Conservation (phyloP, 768 basidiomycete species). For the Mycena floridula region DNA sequence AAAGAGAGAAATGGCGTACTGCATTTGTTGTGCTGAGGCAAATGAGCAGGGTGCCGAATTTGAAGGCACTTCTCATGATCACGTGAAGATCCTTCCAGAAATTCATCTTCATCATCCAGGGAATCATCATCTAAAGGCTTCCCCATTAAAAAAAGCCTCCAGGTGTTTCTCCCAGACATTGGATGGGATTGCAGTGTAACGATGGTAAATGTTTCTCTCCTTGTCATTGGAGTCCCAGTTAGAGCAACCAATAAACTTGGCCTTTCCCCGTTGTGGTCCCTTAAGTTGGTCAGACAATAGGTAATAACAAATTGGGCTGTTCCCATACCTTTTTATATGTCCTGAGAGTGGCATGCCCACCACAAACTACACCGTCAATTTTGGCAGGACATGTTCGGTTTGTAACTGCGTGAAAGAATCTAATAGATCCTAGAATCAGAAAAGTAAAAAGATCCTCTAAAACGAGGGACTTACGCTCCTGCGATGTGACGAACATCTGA, state of each 20-base stretch:
- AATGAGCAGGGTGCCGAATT: neutral
- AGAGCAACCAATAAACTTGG: neutral
- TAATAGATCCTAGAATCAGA: neutral
- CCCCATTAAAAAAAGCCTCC: neutral
- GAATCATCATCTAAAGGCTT: neutral
- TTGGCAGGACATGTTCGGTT: neutral
- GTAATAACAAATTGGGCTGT: too few species aligned
- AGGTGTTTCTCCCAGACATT: neutral
- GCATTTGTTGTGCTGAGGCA: neutral
- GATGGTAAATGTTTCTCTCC: neutral
- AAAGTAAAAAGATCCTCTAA: too few species aligned
- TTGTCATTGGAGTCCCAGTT: neutral
- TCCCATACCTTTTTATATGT: neutral
- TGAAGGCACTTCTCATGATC: neutral
- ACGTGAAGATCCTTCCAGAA: too few species aligned
- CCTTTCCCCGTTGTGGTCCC: conserved; percentile 3
- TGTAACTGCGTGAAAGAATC: neutral
- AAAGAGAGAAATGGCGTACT: neutral
- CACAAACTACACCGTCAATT: neutral
- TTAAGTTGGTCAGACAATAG: neutral
- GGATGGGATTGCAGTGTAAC: neutral
- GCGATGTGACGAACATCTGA: neutral
- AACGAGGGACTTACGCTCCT: neutral
- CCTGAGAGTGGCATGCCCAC: neutral
- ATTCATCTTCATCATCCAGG: neutral